Conservation (phyloP, 192 early-diverging fungal genomes). For the Backusella westeae region DNA sequence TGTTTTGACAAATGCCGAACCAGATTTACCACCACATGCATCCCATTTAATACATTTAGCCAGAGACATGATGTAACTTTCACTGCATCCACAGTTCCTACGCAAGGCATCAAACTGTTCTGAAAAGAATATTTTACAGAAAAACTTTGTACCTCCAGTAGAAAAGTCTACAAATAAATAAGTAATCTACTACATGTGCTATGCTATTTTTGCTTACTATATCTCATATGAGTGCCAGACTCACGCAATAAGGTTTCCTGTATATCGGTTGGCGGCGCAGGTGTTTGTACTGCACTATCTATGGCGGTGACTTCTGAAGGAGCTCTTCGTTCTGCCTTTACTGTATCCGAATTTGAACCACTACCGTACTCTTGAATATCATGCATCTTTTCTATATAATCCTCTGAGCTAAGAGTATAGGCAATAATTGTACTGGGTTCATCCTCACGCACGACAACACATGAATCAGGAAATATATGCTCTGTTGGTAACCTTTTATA, state of each 20-base stretch:
- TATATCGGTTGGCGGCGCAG: conserved; percentile 36
- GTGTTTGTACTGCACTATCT: background rate
- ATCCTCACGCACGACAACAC: conserved; percentile 84
- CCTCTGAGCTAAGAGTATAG: conserved; percentile 74
- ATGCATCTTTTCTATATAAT: conserved; percentile 68
- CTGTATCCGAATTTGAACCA: conserved; percentile 11
- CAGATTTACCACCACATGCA: conserved; percentile 86
- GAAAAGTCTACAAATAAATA: conserved; percentile 51
- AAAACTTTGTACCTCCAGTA: conserved; percentile 73
- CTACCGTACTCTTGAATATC: conserved; percentile 32
- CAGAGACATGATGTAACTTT: conserved; percentile 81
- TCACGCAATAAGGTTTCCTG: conserved; percentile 67
- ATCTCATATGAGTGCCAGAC: conserved; percentile 73
- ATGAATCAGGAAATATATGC: conserved; percentile 85
- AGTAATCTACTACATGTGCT: background rate
- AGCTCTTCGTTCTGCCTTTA: background rate
- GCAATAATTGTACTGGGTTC: conserved; percentile 95
- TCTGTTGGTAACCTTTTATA: conserved; percentile 61
- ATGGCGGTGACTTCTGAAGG: background rate
- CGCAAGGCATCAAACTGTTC: conserved; percentile 92
- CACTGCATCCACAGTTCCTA: conserved; percentile 79
- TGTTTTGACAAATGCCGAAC: conserved; percentile 88
- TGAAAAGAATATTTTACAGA: conserved; percentile 89
- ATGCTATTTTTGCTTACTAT: conserved; percentile 48
- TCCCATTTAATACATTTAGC: conserved; percentile 87